Conservation (phyloP, 2,329 filamentous ascomycete species). For the Aspergillus unguis region DNA sequence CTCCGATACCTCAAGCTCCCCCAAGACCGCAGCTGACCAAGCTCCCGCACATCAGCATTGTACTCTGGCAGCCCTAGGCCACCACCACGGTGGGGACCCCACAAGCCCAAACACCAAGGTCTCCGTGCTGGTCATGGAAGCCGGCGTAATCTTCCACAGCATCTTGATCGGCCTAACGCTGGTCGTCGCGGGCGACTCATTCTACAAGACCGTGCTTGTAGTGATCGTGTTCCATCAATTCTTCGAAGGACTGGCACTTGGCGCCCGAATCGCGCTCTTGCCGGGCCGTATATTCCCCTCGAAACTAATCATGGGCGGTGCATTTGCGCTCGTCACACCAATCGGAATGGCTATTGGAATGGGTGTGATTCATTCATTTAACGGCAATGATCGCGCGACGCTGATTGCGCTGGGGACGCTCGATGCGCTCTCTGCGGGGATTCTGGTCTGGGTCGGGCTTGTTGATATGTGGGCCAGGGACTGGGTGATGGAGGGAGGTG, state of each 20-base stretch:
- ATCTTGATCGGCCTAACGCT: constrained; percentile 51
- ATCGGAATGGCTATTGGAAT: constrained; percentile 79
- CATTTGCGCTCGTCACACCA: constrained; percentile 70
- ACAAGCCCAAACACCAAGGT: constrained; percentile 49
- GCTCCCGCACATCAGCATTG: background rate
- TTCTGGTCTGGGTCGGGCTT: constrained; percentile 74
- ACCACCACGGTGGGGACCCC: constrained; percentile 33
- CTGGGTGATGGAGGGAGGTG: constrained; percentile 62
- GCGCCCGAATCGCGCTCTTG: constrained; percentile 65
- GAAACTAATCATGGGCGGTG: constrained; percentile 58
- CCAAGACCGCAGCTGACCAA: constrained; percentile 3
- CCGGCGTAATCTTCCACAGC: constrained; percentile 71
- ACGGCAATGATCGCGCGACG: constrained; percentile 67
- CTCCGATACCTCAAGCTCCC: background rate
- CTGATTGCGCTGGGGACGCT: constrained; percentile 70
- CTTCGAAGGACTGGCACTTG: constrained; percentile 73
- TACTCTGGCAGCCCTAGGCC: constrained; percentile 27
- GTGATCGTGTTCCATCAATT: constrained; percentile 77
- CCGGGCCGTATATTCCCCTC: constrained; percentile 26
- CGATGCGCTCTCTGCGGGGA: constrained; percentile 70
- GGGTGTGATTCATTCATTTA: constrained; percentile 66
- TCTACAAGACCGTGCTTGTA: constrained; percentile 51
- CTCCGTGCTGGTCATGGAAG: constrained; percentile 67
- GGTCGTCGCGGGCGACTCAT: constrained; percentile 49
- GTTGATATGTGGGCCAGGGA: constrained; percentile 78